Evolutionary conservation across 148 eudicot species (phyloP).

Genomic region (Heliosperma pusillum): DNA sequence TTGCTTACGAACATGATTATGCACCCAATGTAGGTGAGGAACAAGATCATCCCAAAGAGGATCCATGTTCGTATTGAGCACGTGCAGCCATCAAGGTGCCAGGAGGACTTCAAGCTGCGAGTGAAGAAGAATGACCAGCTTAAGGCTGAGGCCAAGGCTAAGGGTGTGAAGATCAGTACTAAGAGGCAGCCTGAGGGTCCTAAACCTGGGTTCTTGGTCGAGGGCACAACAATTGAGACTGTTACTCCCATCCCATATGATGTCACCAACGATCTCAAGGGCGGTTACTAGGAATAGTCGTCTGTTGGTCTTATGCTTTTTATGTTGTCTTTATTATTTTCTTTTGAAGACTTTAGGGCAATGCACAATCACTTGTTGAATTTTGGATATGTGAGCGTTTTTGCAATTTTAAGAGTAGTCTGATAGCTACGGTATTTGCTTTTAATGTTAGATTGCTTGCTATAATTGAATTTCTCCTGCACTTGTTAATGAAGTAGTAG

Average conservation of each 20-base stretch:
- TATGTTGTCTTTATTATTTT: conserved; percentile 5
- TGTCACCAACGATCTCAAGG: conserved; percentile 66
- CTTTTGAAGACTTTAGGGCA: conserved; percentile 3
- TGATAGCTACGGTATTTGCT: not conserved
- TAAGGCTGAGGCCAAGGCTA: conserved; percentile 57
- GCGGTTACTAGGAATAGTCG: conserved; percentile 35
- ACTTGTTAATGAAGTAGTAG: too few species aligned
- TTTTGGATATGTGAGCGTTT: conserved; percentile 13
- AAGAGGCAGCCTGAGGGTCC: conserved; percentile 63
- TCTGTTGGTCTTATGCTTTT: not conserved
- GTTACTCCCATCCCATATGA: conserved; percentile 60
- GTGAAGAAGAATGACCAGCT: conserved; percentile 49
- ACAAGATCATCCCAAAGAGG: conserved; percentile 52
- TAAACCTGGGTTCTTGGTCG: conserved; percentile 60
- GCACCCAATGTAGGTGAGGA: conserved; percentile 37
- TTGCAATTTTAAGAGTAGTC: not conserved
- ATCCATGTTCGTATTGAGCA: conserved; percentile 65
- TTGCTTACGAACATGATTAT: too few species aligned
- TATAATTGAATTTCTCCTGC: too few species aligned
- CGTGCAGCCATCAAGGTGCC: conserved; percentile 48
- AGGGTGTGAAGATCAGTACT: conserved; percentile 52
- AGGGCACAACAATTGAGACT: conserved; percentile 49
- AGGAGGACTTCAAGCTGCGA: conserved; percentile 47
- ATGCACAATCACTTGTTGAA: conserved; percentile 14
- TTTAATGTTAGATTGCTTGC: conserved; percentile 10